A percentile compares a stretch with the other conserved stretches of the same genome.
phyloP scores from a whole-genome alignment of 257 asterid species.

The Pogostemon cablin region DNA sequence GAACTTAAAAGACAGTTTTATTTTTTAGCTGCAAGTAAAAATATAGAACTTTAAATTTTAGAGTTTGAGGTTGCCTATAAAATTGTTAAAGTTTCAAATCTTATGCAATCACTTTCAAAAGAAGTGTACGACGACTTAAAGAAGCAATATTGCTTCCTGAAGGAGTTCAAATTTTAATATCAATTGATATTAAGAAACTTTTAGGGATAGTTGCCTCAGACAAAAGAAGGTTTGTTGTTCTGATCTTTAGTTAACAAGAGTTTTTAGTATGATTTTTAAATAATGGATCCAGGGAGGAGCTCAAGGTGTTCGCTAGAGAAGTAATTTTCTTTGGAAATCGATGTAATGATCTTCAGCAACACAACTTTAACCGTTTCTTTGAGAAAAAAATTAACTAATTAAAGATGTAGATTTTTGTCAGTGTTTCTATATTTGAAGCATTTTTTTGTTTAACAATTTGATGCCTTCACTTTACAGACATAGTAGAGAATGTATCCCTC shows the following conservation, averaged over 20 bases:
- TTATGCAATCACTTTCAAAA: conserved; percentile 62
- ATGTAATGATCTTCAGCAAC: conserved; percentile 93
- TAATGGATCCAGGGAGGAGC: conserved; percentile 62
- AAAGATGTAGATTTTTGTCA: conserved; percentile 23
- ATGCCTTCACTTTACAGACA: conserved; percentile 47
- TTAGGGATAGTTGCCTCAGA: conserved; percentile 68
- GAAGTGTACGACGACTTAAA: conserved; percentile 54
- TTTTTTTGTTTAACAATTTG: conserved; percentile 5
- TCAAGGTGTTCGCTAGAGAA: conserved; percentile 70
- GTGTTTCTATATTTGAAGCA: conserved; percentile 22
- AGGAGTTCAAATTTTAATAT: conserved; percentile 63
- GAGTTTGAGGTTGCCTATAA: conserved; percentile 86
- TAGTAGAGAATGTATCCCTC: conserved; percentile 63
- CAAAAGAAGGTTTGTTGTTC: conserved; percentile 54
- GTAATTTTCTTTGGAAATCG: conserved; percentile 83
- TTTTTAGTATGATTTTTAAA: background rate
- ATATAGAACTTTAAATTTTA: conserved; percentile 63
- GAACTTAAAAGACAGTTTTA: conserved; percentile 58
- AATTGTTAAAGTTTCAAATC: conserved; percentile 71
- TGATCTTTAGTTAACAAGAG: background rate
- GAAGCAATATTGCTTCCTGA: conserved; percentile 67
- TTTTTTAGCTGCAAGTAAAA: conserved; percentile 48
- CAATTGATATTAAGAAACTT: conserved; percentile 63
- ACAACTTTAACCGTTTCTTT: conserved; percentile 74
- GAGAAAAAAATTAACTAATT: conserved; percentile 57